phyloP scores from a whole-genome alignment of 805 yeast genomes.

The Starmera pachycereana region DNA sequence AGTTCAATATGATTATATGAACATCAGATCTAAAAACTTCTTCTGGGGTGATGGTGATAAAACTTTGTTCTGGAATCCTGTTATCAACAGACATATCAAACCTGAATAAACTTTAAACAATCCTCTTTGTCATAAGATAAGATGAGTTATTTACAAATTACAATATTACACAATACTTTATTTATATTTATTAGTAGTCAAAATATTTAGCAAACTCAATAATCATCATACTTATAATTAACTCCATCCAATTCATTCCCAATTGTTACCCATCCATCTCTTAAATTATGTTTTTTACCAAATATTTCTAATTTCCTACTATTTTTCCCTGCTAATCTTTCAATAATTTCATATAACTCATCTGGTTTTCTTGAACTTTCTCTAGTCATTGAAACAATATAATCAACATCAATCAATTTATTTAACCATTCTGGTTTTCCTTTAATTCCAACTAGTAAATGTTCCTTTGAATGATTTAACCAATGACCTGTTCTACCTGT shows the following conservation, averaged over 20 bases:
- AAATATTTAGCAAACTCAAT: slow-evolving; percentile 29
- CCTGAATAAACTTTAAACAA: not conserved
- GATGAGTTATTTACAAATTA: not conserved
- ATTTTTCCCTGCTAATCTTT: slow-evolving; percentile 68
- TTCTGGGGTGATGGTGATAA: slow-evolving; percentile 99
- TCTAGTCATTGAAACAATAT: slow-evolving; percentile 72
- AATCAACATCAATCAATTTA: slow-evolving; percentile 57
- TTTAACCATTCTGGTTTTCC: slow-evolving; percentile 72
- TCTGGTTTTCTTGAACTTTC: slow-evolving; percentile 91
- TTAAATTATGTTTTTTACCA: slow-evolving; percentile 76
- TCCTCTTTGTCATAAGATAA: too few species aligned
- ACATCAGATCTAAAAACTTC: slow-evolving; percentile 77
- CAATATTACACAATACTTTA: not conserved
- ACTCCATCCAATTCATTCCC: slow-evolving; percentile 69
- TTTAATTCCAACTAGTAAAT: slow-evolving; percentile 73
- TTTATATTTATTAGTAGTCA: not conserved
- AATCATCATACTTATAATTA: slow-evolving; percentile 47
- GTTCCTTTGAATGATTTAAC: slow-evolving; percentile 93
- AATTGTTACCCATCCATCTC: slow-evolving; percentile 80
- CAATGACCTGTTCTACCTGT: slow-evolving; percentile 97
- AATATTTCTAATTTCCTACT: slow-evolving; percentile 80
- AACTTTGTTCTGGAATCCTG: slow-evolving; percentile 94
- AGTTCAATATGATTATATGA: slow-evolving; percentile 80
- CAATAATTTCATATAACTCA: slow-evolving; percentile 78
- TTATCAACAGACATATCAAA: slow-evolving; percentile 75